phyloP scores from a whole-genome alignment of 1,139 yeast species.

The Saccharomyces hybrid region DNA sequence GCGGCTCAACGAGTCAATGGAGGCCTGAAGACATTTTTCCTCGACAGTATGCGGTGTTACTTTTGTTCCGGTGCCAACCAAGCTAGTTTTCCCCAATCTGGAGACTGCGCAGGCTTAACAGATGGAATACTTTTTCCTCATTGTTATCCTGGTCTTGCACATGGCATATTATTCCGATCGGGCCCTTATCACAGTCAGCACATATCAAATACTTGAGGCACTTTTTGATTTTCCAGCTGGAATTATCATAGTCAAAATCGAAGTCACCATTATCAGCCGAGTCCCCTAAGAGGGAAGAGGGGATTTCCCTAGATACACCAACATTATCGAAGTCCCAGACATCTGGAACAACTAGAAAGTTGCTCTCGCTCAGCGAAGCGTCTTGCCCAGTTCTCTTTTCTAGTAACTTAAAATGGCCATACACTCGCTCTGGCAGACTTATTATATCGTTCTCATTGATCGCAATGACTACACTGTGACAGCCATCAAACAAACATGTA shows the following conservation, averaged over 20 bases:
- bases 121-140: constrained; percentile 8
- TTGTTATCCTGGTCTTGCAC: constrained; percentile 26
- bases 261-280: background rate
- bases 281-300: constrained; percentile 12
- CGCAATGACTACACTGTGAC: constrained; percentile 18
- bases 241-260: constrained; percentile 9
- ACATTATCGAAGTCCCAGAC: constrained; percentile 75
- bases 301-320: constrained; percentile 55
- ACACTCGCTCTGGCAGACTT: constrained; percentile 10
- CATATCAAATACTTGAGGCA: constrained; percentile 52
- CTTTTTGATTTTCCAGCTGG: constrained; percentile 25
- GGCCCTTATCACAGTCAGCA: constrained; percentile 71
- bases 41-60: no score
- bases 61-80: background rate
- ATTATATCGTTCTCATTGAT: constrained; percentile 10
- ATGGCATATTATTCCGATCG: constrained; percentile 57
- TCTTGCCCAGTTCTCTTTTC: constrained; percentile 6
- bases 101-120: constrained; percentile 20
- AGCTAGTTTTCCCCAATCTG: background rate
- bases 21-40: no score
- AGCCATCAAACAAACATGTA: constrained; percentile 23
- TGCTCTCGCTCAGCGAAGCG: constrained; percentile 3
- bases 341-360: constrained; percentile 43
- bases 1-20: background rate
- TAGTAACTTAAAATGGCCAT: constrained; percentile 17